Evolutionary conservation across 306 rosid species (phyloP).

Genomic region (Cicer bijugum): DNA sequence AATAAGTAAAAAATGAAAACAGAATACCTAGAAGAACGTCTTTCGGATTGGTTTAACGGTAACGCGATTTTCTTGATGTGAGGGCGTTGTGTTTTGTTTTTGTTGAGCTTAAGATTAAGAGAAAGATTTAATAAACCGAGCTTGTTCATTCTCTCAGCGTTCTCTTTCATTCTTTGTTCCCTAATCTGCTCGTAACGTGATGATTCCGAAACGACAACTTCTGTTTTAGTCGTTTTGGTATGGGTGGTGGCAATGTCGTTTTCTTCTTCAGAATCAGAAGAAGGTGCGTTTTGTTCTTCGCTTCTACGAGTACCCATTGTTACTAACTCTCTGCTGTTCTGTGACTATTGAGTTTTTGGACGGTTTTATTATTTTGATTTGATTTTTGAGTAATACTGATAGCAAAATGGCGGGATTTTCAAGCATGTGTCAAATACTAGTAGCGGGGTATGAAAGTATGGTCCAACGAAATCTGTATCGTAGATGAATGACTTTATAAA

Average conservation of each 20-base stretch:
- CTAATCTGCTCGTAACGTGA: conserved; percentile 60
- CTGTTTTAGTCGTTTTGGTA: conserved; percentile 11
- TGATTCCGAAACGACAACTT: background rate
- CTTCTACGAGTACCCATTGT: conserved; percentile 30
- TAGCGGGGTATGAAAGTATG: background rate
- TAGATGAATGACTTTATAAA: too few relatives aligned
- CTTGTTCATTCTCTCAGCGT: conserved; percentile 68
- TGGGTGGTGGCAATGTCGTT: background rate
- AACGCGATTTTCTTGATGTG: background rate
- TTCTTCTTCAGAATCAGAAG: background rate
- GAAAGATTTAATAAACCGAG: conserved; percentile 67
- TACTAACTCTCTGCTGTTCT: background rate
- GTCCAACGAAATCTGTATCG: too few relatives aligned
- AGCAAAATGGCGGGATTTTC: background rate
- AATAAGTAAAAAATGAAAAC: background rate
- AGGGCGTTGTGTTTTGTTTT: background rate
- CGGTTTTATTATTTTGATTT: background rate
- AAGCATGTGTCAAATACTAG: background rate
- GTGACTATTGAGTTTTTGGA: background rate
- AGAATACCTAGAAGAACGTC: conserved; percentile 76
- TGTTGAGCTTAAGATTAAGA: conserved; percentile 49
- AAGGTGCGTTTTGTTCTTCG: background rate
- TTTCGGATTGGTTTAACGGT: background rate
- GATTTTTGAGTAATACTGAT: background rate
- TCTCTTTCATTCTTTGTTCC: conserved; percentile 72